A percentile compares a stretch with the other conserved stretches of the same genome.
phyloP scores from a whole-genome alignment of 768 basidiomycete species.

The Tubosaeta sp. region DNA sequence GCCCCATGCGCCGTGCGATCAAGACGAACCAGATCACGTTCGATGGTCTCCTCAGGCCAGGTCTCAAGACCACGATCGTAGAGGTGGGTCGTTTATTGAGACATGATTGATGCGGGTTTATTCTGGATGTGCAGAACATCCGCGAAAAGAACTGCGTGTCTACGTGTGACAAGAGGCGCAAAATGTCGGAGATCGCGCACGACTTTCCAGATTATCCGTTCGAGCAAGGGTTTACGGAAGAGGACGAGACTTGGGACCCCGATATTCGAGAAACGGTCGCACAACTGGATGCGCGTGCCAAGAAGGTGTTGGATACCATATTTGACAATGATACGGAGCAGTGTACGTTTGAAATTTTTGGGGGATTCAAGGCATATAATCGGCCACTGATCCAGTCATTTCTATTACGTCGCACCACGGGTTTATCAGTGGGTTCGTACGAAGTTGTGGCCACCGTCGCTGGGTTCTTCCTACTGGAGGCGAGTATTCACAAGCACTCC shows the following conservation, averaged over 20 bases:
- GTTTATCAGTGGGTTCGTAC: slow-evolving; percentile 54
- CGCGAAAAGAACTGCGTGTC: slow-evolving; percentile 66
- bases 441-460: slow-evolving; percentile 39
- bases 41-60: slow-evolving; percentile 32
- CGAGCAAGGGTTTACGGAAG: slow-evolving; percentile 56
- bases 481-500: slow-evolving; percentile 22
- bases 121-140: slow-evolving; percentile 52
- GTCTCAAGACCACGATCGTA: slow-evolving; percentile 40
- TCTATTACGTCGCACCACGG: slow-evolving; percentile 66
- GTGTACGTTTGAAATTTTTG: slow-evolving; percentile 37
- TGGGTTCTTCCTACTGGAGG: slow-evolving; percentile 63
- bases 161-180: slow-evolving; percentile 64
- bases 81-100: slow-evolving; percentile 42
- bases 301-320: slow-evolving; percentile 48
- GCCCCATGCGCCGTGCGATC: slow-evolving; percentile 60
- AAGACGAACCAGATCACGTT: slow-evolving; percentile 56
- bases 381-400: slow-evolving; percentile 43
- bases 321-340: slow-evolving; percentile 39
- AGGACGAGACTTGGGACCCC: slow-evolving; percentile 57
- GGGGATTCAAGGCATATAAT: neutral
- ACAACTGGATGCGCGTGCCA: slow-evolving; percentile 47
- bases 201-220: slow-evolving; percentile 50
- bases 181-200: slow-evolving; percentile 42
- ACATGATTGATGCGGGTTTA: neutral
- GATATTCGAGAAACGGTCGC: slow-evolving; percentile 49